Evolutionary conservation across 495 filamentous ascomycete species (phyloP), one percentile per base, ranked within the genome.

Genomic region (Penicillium macrosclerotiorum): DNA sequence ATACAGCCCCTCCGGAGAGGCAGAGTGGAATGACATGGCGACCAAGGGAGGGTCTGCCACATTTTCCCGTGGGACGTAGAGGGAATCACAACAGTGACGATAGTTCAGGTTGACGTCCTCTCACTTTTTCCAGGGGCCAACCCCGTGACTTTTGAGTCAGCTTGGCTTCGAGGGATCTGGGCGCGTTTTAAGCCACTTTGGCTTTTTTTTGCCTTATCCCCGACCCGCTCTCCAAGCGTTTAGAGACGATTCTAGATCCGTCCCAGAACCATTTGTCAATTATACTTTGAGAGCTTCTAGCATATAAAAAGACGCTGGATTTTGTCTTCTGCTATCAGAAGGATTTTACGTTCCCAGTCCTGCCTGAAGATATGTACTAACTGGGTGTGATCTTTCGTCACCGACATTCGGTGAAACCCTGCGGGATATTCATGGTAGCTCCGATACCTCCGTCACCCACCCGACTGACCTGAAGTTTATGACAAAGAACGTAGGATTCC

Each of bases 21-120:
- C 36, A 52, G 59, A 46, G 29, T 52, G 46, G 46, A 60, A 64
- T 22, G 67, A 67, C 68, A 71, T 71, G 51, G 35, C 42, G 44
- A 30, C 5, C 36, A 38, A 5, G 36, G 20, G 36, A 13, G 26
- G 41, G 43, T n/a, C 19, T 33, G 13, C 32, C 31, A 47, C 42
- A 60, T 57, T 52, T 32, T 45, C 37, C 17, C 8, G 7, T n/a
- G n/a, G n/a, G n/a, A n/a, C n/a, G n/a, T n/a, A n/a, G n/a, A n/a
- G n/a, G n/a, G n/a, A n/a, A n/a, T n/a, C n/a, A n/a, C n/a, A n/a
- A n/a, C n/a, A n/a, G n/a, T n/a, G n/a, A n/a, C n/a, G n/a, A n/a
- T n/a, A n/a, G n/a, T n/a, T n/a, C n/a, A n/a, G n/a, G n/a, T n/a
- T n/a, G n/a, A n/a, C n/a, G n/a, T n/a, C n/a, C n/a, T n/a, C n/a